Evolutionary conservation across 1,284 basidiomycete species (phyloP).

Genomic region (Ganoderma leucocontextum): DNA sequence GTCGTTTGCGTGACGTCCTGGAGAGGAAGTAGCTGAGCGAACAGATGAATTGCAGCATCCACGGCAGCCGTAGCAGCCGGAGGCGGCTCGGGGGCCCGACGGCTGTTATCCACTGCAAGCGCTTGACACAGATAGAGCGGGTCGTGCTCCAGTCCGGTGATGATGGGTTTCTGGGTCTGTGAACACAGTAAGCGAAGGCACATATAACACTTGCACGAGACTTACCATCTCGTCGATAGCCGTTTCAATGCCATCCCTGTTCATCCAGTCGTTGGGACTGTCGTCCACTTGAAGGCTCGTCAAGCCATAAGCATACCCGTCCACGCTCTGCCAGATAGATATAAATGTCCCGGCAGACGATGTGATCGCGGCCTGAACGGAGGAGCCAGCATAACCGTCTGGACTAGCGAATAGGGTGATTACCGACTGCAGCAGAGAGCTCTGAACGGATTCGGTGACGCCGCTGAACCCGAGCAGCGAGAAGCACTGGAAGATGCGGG

Average conservation of each 20-base stretch:
- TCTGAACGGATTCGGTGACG: conserved; percentile 85
- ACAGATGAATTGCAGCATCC: conserved; percentile 90
- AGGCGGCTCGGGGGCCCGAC: conserved; percentile 66
- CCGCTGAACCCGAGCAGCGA: conserved; percentile 80
- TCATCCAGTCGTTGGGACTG: conserved; percentile 62
- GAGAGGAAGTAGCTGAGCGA: conserved; percentile 80
- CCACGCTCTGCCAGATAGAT: conserved; percentile 86
- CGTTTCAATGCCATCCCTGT: conserved; percentile 82
- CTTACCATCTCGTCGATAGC: conserved; percentile 79
- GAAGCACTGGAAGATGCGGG: conserved; percentile 92
- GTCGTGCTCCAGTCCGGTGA: conserved; percentile 90
- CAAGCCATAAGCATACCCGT: conserved; percentile 94
- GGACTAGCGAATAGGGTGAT: conserved; percentile 90
- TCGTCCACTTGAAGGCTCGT: conserved; percentile 72
- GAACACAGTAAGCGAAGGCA: neutral
- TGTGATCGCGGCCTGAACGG: conserved; percentile 92
- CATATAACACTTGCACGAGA: neutral
- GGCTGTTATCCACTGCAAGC: conserved; percentile 51
- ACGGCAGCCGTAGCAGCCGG: conserved; percentile 87
- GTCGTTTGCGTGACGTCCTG: conserved; percentile 79
- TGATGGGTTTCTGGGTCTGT: conserved; percentile 81
- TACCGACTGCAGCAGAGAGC: conserved; percentile 83
- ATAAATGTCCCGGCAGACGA: conserved; percentile 88
- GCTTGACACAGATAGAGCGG: conserved; percentile 78
- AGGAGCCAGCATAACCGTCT: conserved; percentile 80